These are phyloP conservation scores for Crucihimalaya himalaica DNA, from an alignment of 345 rosid genomes.

Conservation along the genomic window DNA sequence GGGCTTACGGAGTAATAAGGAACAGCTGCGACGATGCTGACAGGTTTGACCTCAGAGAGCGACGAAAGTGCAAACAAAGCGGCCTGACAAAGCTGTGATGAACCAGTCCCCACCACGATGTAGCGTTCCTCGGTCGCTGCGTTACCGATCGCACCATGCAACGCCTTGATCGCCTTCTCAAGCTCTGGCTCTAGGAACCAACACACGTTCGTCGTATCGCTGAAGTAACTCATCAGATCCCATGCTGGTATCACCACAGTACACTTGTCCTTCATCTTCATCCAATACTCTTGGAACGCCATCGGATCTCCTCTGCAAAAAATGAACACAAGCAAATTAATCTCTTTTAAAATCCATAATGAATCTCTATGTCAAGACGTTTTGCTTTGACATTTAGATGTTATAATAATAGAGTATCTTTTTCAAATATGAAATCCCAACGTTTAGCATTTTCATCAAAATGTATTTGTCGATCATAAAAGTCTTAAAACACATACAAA, in stretches of 20 bases:
- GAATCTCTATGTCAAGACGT: background rate
- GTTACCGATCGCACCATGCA: constrained; percentile 65
- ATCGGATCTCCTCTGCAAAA: constrained; percentile 80
- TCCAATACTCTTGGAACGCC: constrained; percentile 69
- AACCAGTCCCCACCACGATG: constrained; percentile 81
- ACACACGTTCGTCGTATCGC: constrained; percentile 52
- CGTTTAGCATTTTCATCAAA: too few relatives aligned
- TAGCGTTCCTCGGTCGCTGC: constrained; percentile 53
- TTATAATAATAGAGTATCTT: background rate
- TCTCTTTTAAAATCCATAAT: background rate
- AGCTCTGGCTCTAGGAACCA: constrained; percentile 79
- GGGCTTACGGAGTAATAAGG: constrained; percentile 82
- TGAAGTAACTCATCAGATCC: constrained; percentile 84
- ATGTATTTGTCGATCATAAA: background rate
- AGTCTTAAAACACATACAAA: background rate
- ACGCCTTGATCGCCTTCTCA: constrained; percentile 56
- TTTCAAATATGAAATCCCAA: background rate
- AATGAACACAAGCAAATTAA: background rate
- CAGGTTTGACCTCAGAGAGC: constrained; percentile 46
- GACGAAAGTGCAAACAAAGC: constrained; percentile 67
- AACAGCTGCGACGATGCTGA: constrained; percentile 69
- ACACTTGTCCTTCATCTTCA: constrained; percentile 53
- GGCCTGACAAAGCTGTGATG: constrained; percentile 75
- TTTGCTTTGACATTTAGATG: background rate
- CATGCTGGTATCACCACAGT: constrained; percentile 54